These are phyloP conservation scores for Toxicodendron radicans DNA, from an alignment of 345 rosid genomes.

Conservation along the genomic window DNA sequence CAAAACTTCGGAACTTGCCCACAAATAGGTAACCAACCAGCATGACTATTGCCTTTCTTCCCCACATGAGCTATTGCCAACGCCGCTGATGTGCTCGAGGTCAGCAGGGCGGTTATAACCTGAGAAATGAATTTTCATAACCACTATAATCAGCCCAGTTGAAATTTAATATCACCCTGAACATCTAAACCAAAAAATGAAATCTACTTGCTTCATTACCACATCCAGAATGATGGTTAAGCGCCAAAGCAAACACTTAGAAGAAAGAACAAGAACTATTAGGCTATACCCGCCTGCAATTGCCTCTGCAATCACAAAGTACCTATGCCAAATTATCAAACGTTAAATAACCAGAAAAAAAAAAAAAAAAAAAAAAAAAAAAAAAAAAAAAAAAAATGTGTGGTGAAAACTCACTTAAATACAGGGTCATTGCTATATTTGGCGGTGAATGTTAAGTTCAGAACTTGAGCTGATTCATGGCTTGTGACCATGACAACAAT, in stretches of 20 bases:
- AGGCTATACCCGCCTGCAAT: constrained; percentile 43
- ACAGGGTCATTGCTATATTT: constrained; percentile 50
- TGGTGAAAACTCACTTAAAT: constrained; percentile 38
- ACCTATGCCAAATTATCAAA: constrained; percentile 31
- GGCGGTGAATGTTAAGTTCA: constrained; percentile 55
- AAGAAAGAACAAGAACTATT: constrained; percentile 31
- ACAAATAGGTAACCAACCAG: constrained; percentile 68
- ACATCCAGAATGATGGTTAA: constrained; percentile 38
- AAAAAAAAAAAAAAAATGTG: neutral
- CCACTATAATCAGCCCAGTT: neutral
- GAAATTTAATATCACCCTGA: neutral
- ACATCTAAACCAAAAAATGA: neutral
- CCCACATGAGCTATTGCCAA: constrained; percentile 59
- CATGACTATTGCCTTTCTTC: constrained; percentile 52
- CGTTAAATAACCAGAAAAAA: neutral
- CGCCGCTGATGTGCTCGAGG: constrained; percentile 59
- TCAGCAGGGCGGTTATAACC: constrained; percentile 35
- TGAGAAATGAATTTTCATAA: neutral
- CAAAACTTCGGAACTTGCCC: constrained; percentile 50
- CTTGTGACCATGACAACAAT: constrained; percentile 44
- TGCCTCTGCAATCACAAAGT: constrained; percentile 51
- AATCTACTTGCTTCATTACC: constrained; percentile 24
- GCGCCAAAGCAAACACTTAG: constrained; percentile 28
- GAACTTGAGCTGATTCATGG: constrained; percentile 44
- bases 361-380: neutral